Evolutionary conservation across 345 rosid genomes (phyloP).

Genomic region (Citrus sinensis): DNA sequence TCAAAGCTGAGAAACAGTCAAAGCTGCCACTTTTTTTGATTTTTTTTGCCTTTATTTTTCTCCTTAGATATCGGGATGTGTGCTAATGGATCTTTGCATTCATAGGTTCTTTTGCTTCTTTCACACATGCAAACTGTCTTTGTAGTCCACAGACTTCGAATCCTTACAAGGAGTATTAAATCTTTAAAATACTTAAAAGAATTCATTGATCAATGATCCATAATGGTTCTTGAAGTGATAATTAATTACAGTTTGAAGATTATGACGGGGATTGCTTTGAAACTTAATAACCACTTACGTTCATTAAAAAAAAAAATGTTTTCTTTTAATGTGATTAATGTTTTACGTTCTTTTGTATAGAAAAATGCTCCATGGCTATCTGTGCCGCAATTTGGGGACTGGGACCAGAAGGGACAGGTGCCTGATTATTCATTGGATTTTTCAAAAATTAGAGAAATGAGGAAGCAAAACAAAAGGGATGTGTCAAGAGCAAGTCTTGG

Average conservation of each 20-base stretch:
- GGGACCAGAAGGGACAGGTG: conserved; percentile 88
- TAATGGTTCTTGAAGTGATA: neutral
- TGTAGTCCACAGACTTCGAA: neutral
- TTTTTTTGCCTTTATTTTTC: neutral
- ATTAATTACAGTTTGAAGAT: neutral
- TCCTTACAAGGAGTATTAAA: neutral
- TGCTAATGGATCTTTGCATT: neutral
- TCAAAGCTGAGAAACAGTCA: conserved; percentile 23
- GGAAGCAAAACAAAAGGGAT: conserved; percentile 94
- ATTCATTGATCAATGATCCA: neutral
- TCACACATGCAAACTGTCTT: neutral
- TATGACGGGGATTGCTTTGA: neutral
- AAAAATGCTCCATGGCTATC: conserved; percentile 83
- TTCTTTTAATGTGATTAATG: neutral
- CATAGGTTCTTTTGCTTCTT: no score
- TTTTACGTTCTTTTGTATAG: conserved; percentile 23
- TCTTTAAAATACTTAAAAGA: neutral
- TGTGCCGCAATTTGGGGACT: conserved; percentile 95
- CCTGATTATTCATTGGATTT: conserved; percentile 94
- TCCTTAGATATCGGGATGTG: neutral
- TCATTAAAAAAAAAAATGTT: no score
- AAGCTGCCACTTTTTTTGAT: neutral
- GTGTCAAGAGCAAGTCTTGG: conserved; percentile 89
- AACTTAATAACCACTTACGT: neutral
- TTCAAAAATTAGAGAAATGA: conserved; percentile 87